Percentiles rank a stretch among this genome's conserved stretches.
phyloP scores from a whole-genome alignment of 2,329 filamentous ascomycete genomes.

The Malbranchea zuffiana region DNA sequence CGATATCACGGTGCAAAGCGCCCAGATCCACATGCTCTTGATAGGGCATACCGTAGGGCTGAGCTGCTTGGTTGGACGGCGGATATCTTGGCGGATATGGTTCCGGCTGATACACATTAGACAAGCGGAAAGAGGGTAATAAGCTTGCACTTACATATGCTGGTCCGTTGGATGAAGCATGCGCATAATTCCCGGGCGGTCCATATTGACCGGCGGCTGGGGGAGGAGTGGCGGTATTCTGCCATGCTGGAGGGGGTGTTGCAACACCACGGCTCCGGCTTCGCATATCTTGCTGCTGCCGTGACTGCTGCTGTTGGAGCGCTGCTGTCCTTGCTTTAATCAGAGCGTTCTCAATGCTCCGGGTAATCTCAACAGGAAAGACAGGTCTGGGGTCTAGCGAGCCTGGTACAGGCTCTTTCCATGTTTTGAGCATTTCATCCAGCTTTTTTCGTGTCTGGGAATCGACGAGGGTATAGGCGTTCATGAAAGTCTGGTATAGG shows the following conservation, averaged over 20 bases:
- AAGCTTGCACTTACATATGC: conserved; percentile 16
- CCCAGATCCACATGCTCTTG: conserved; percentile 46
- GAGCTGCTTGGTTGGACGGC: conserved; percentile 4
- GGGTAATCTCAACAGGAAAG: conserved; percentile 75
- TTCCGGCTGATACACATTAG: conserved; percentile 4
- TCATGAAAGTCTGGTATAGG: conserved; percentile 91
- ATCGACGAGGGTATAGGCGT: conserved; percentile 85
- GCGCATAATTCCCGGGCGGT: conserved; percentile 19
- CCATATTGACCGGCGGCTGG: conserved; percentile 35
- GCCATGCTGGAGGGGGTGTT: conserved; percentile 46
- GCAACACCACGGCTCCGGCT: conserved; percentile 41
- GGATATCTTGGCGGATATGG: conserved; percentile 4
- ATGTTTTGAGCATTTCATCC: conserved; percentile 95
- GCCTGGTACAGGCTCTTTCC: conserved; percentile 93
- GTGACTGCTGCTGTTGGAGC: conserved; percentile 38
- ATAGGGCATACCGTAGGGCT: conserved; percentile 19
- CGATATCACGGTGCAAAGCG: conserved; percentile 71
- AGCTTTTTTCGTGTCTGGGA: conserved; percentile 73
- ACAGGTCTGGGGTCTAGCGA: conserved; percentile 88
- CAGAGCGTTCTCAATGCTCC: conserved; percentile 85
- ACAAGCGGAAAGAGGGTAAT: neutral
- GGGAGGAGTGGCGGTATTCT: conserved; percentile 65
- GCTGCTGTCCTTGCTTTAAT: conserved; percentile 64
- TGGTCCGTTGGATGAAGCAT: conserved; percentile 27
- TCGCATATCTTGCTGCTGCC: conserved; percentile 46